Evolutionary conservation across 805 yeast species (phyloP), one percentile per base, ranked within the genome.

Genomic region (Metschnikowia gelsemii): DNA sequence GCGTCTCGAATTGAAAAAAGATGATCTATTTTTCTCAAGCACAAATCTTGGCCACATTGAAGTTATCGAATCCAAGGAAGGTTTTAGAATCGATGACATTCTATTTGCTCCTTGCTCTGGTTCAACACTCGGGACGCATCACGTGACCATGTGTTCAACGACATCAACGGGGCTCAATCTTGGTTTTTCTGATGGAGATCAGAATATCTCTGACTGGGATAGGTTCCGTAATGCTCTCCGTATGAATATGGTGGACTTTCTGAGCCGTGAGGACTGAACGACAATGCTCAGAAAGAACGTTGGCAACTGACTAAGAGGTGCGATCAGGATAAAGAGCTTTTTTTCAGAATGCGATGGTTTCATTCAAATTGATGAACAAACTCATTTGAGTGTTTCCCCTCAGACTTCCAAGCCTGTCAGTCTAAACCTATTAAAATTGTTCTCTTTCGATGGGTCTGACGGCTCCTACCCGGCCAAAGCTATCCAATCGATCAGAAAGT

Each of bases 251-350:
- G 9, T 32, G n/a, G 25, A 21, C 7, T 18, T 30, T 26, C 29
- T 26, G 42, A n/a, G n/a, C n/a, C 26, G 32, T 23, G 20, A 63
- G 32, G 8, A 26, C n/a, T n/a, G n/a, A n/a, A n/a, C n/a, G n/a
- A n/a, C n/a, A n/a, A n/a, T n/a, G n/a, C n/a, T n/a, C n/a, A n/a
- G n/a, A n/a, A n/a, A n/a, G n/a, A n/a, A n/a, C n/a, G n/a, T n/a
- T n/a, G n/a, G n/a, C n/a, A n/a, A n/a, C n/a, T n/a, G n/a, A n/a
- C n/a, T n/a, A n/a, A n/a, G n/a, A n/a, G n/a, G n/a, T n/a, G n/a
- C n/a, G n/a, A n/a, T n/a, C n/a, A n/a, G n/a, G n/a, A n/a, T n/a
- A n/a, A n/a, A n/a, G n/a, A n/a, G n/a, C n/a, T n/a, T n/a, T n/a
- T n/a, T n/a, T n/a, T n/a, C n/a, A n/a, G n/a, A n/a, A n/a, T n/a